phyloP scores from a whole-genome alignment of 257 asterid species.

The Asclepias syriaca region DNA sequence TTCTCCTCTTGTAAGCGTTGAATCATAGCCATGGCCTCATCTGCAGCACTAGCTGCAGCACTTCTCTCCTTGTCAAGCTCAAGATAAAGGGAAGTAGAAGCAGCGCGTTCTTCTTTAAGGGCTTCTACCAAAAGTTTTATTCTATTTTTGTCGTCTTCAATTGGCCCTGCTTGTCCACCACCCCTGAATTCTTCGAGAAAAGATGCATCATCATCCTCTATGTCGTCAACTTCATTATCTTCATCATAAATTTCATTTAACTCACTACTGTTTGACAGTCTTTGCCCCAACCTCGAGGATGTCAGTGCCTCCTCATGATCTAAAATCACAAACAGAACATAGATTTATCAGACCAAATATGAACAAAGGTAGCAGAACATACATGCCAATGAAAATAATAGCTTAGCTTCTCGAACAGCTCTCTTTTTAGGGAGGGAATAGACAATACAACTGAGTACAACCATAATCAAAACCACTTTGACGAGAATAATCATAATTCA shows the following conservation, averaged over 20 bases:
- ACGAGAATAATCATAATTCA: neutral
- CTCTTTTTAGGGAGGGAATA: neutral
- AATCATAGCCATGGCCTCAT: constrained; percentile 98
- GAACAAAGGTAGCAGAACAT: neutral
- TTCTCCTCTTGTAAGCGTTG: constrained; percentile 90
- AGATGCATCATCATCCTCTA: constrained; percentile 18
- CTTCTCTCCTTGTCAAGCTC: constrained; percentile 95
- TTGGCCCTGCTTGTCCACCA: neutral
- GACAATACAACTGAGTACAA: neutral
- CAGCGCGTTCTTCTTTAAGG: constrained; percentile 57
- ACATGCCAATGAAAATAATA: neutral
- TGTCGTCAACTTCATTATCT: constrained; percentile 31
- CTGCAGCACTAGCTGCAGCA: constrained; percentile 93
- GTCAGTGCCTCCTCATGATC: constrained; percentile 37
- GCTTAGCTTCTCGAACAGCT: neutral
- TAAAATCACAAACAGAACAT: constrained; percentile 17
- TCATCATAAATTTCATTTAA: constrained; percentile 25
- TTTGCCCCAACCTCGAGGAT: constrained; percentile 27
- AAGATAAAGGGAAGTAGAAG: constrained; percentile 24
- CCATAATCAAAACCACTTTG: too few relatives aligned
- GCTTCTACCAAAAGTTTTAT: constrained; percentile 49
- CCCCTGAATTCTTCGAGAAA: constrained; percentile 26
- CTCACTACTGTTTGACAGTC: constrained; percentile 22
- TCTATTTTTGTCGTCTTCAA: constrained; percentile 24
- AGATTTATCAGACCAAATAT: neutral